Evolutionary conservation across 2,329 filamentous ascomycete species (phyloP).

Genomic region (Arthrocladium fulminans): DNA sequence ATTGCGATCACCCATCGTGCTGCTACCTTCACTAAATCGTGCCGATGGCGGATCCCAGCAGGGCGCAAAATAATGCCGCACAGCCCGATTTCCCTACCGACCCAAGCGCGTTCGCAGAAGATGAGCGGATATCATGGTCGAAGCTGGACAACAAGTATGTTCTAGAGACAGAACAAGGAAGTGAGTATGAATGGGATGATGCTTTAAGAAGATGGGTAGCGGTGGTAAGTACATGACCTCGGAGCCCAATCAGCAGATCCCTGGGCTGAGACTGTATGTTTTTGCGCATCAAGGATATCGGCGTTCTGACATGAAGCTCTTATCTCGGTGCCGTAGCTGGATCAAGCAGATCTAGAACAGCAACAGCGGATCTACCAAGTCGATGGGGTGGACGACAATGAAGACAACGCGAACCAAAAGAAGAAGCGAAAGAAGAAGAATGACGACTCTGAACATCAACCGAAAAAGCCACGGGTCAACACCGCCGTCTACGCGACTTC

Average conservation of each 20-base stretch:
- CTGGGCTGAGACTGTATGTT: constrained; percentile 7
- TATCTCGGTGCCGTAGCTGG: constrained; percentile 36
- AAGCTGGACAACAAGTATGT: constrained; percentile 72
- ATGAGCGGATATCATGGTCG: constrained; percentile 81
- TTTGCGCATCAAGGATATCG: constrained; percentile 4
- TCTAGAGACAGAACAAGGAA: constrained; percentile 73
- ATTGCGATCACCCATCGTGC: background rate
- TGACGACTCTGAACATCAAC: constrained; percentile 33
- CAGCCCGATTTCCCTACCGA: constrained; percentile 42
- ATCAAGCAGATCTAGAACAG: constrained; percentile 52
- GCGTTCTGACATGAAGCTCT: constrained; percentile 14
- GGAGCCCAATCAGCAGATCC: constrained; percentile 10
- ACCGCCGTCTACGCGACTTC: constrained; percentile 89
- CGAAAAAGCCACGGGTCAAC: constrained; percentile 52
- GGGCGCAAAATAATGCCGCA: constrained; percentile 6
- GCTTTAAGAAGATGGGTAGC: constrained; percentile 66
- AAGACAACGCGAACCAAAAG: constrained; percentile 43
- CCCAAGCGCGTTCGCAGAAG: constrained; percentile 60
- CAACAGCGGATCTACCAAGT: constrained; percentile 55
- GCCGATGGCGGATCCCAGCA: background rate
- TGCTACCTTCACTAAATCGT: background rate
- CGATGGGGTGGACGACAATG: constrained; percentile 50
- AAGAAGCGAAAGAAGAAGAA: constrained; percentile 44
- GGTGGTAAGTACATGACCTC: constrained; percentile 37
- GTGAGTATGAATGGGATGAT: constrained; percentile 74